Evolutionary conservation across 352 stramenopile genomes (phyloP).

Genomic region (Elongisporangium prolatum): DNA sequence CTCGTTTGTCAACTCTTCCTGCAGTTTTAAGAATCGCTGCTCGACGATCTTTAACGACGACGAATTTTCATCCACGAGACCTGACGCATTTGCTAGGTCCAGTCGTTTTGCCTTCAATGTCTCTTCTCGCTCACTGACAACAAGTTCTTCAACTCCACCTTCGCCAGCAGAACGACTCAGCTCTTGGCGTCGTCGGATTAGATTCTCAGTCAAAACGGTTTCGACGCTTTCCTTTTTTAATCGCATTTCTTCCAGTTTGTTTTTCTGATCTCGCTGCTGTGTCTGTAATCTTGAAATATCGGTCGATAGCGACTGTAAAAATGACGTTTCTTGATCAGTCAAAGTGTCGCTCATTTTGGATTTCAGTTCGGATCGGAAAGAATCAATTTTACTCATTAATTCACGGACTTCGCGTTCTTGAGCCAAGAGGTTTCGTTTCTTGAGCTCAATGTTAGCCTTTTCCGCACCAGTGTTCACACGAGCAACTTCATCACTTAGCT

Average conservation of each 20-base stretch:
- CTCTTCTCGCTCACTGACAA: conserved; percentile 58
- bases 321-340: conserved; percentile 39
- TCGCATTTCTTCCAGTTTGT: conserved; percentile 84
- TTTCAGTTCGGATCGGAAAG: conserved; percentile 51
- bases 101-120: conserved; percentile 86
- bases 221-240: conserved; percentile 86
- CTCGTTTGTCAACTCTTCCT: conserved; percentile 48
- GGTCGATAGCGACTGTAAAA: conserved; percentile 53
- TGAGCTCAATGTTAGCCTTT: conserved; percentile 35
- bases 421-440: background rate
- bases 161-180: conserved; percentile 51
- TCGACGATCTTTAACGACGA: conserved; percentile 59
- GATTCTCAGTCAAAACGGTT: conserved; percentile 90
- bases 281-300: conserved; percentile 75
- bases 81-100: conserved; percentile 82
- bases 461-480: conserved; percentile 70
- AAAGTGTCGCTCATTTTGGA: conserved; percentile 78
- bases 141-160: conserved; percentile 53
- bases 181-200: conserved; percentile 83
- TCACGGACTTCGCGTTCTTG: conserved; percentile 67
- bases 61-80: conserved; percentile 61
- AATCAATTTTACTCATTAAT: conserved; percentile 44
- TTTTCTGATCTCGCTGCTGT: conserved; percentile 84
- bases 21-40: conserved; percentile 41
- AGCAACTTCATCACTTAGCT: conserved; percentile 80